These are phyloP conservation scores for Pyrenula massariospora DNA, from an alignment of 495 filamentous ascomycete genomes.

Conservation along the genomic window DNA sequence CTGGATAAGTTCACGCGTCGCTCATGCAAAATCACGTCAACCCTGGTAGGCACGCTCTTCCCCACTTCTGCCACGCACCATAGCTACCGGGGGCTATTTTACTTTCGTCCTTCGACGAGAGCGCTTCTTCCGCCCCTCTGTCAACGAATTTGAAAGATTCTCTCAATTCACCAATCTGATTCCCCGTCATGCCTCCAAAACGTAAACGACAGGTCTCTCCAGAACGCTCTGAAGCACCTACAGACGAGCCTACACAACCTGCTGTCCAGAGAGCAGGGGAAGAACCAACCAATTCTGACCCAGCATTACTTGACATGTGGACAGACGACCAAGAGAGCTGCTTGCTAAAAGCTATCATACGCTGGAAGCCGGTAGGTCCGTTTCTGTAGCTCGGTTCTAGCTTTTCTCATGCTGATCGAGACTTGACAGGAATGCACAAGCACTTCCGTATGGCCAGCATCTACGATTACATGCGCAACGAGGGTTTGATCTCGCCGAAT, in stretches of 20 bases:
- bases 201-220: neutral
- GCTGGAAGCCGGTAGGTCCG: slow-evolving; percentile 88
- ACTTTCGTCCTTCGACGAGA: no score
- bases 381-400: slow-evolving; percentile 5
- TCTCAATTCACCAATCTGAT: no score
- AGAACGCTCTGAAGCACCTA: neutral
- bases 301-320: slow-evolving; percentile 35
- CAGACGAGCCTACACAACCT: neutral
- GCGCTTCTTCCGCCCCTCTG: no score
- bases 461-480: slow-evolving; percentile 70
- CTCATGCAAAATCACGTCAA: neutral
- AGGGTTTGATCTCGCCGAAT: slow-evolving; percentile 59
- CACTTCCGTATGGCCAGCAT: slow-evolving; percentile 94
- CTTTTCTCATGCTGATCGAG: neutral
- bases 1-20: neutral
- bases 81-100: no score
- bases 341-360: slow-evolving; percentile 78
- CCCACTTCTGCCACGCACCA: neutral
- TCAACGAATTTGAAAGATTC: no score
- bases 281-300: neutral
- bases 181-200: neutral
- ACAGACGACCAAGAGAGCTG: slow-evolving; percentile 90
- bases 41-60: neutral
- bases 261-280: neutral
- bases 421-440: slow-evolving; percentile 73